phyloP scores from a whole-genome alignment of 148 eudicot species.

The Heliamphora exappendiculata region DNA sequence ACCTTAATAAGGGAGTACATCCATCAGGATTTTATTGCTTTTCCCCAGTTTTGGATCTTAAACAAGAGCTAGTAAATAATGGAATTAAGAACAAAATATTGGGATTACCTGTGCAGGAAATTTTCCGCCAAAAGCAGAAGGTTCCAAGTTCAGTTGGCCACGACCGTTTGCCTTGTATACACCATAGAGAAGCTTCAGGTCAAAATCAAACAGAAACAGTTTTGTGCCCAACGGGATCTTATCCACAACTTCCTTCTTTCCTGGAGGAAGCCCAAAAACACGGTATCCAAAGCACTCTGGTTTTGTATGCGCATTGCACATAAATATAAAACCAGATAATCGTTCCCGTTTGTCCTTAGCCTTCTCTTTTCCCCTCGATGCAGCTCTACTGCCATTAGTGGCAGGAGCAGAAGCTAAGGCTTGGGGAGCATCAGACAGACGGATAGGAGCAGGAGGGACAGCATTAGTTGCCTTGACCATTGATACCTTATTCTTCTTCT shows the following conservation, averaged over 20 bases:
- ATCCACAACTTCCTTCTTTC: constrained; percentile 23
- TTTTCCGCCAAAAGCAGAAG: constrained; percentile 53
- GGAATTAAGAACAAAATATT: background rate
- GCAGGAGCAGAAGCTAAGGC: constrained; percentile 3
- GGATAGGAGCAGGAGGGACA: background rate
- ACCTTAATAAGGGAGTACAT: background rate
- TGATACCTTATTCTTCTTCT: constrained; percentile 2
- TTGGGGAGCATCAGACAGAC: background rate
- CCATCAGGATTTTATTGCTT: background rate
- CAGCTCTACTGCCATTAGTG: background rate
- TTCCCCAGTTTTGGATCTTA: background rate
- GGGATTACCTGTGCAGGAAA: constrained; percentile 54
- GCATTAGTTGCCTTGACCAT: background rate
- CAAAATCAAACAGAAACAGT: constrained; percentile 51
- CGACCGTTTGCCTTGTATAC: constrained; percentile 34
- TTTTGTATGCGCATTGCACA: constrained; percentile 44
- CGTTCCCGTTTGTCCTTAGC: background rate
- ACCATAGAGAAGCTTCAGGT: constrained; percentile 49
- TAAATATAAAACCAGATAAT: constrained; percentile 40
- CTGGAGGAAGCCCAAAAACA: constrained; percentile 55
- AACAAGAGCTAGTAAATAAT: background rate
- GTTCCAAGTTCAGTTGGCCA: constrained; percentile 39
- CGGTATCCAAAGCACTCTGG: constrained; percentile 41
- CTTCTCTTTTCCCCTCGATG: background rate
- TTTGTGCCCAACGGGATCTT: constrained; percentile 34